Evolutionary conservation across 768 basidiomycete species (phyloP).

Genomic region (Russula olivacea): DNA sequence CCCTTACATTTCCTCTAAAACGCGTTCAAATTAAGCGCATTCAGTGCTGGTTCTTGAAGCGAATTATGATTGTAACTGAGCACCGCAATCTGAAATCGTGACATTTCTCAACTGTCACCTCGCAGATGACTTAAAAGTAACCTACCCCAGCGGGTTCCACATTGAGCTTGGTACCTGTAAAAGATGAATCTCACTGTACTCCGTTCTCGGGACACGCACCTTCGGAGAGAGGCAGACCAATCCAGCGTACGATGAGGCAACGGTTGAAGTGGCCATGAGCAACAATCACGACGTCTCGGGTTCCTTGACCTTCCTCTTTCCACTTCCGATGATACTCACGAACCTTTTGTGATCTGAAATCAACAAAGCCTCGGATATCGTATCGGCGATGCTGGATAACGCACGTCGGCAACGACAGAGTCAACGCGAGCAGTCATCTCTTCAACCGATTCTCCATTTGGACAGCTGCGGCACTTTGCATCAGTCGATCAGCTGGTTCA

Average conservation of each 20-base stretch:
- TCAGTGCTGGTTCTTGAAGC: slow-evolving; percentile 69
- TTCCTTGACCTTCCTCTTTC: slow-evolving; percentile 57
- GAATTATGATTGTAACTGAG: slow-evolving; percentile 80
- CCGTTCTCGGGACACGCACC: slow-evolving; percentile 35
- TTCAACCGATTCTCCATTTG: slow-evolving; percentile 77
- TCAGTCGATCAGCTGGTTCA: background rate
- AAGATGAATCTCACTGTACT: background rate
- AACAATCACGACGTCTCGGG: slow-evolving; percentile 80
- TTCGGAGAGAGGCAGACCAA: slow-evolving; percentile 53
- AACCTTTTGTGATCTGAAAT: slow-evolving; percentile 44
- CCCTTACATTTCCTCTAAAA: slow-evolving; percentile 3
- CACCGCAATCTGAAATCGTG: slow-evolving; percentile 53
- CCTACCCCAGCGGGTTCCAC: slow-evolving; percentile 25
- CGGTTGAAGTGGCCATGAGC: slow-evolving; percentile 86
- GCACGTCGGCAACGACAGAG: slow-evolving; percentile 60
- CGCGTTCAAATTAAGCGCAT: slow-evolving; percentile 57
- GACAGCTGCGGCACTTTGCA: slow-evolving; percentile 50
- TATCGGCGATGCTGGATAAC: slow-evolving; percentile 10
- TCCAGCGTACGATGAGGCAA: slow-evolving; percentile 77
- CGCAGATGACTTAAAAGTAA: slow-evolving; percentile 2
- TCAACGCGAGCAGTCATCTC: slow-evolving; percentile 82
- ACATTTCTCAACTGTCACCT: background rate
- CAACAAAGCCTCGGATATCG: background rate
- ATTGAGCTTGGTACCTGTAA: slow-evolving; percentile 18
- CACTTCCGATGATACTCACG: slow-evolving; percentile 67